Base-by-base conservation (phyloP, 1,284 basidiomycete species). In the Porodaedalea pini region DNA sequence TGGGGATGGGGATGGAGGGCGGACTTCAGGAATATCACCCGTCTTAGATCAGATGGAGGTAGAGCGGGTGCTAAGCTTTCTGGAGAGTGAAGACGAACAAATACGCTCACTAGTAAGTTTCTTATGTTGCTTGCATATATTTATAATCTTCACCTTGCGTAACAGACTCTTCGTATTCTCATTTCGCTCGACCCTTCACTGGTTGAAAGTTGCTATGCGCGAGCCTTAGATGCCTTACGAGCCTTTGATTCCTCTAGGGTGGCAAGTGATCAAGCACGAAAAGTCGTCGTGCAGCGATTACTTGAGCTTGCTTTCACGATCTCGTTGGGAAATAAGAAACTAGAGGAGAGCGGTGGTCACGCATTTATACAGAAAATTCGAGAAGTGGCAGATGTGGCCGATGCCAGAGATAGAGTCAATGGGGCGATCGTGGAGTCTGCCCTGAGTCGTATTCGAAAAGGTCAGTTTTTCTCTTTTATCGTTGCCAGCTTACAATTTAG, bases 31-130 rank as follows among this genome's bases (percentile, higher is more conserved):
- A 4, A 69, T 77, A 25, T 75, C 78, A 34, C 70, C 80, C 2
- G 71, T 81, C 3, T 68, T 90, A 49, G 83, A 88, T 32, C 79
- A 74, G 56, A 78, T 78, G 76, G 88, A 90, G 58, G 88, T 90
- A 31, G 83, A 85, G 58, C 73, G 75, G 34, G 73, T 90, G 23
- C 85, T 91, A 79, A 76, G 75, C 57, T 70, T 86, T 19, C 70
- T 91, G 23, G 78, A 83, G 58, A 82, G 79, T 4, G 67, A 73
- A 2, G 89, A 91, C 67, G 62, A 67, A 10, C 64, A 75, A n/a
- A 79, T 89, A 45, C 76, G 86, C 53, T 75, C 70, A 54, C 82
- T 77, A 75, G 88, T 86, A 64, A 53, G 72, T 49, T 17, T 57
- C 17, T 56, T 45, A 44, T 52, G 7, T 32, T 13, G 4, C 7